Evolutionary conservation across 768 basidiomycete genomes (phyloP).

Genomic region (Cystofilobasidium bisporidii): DNA sequence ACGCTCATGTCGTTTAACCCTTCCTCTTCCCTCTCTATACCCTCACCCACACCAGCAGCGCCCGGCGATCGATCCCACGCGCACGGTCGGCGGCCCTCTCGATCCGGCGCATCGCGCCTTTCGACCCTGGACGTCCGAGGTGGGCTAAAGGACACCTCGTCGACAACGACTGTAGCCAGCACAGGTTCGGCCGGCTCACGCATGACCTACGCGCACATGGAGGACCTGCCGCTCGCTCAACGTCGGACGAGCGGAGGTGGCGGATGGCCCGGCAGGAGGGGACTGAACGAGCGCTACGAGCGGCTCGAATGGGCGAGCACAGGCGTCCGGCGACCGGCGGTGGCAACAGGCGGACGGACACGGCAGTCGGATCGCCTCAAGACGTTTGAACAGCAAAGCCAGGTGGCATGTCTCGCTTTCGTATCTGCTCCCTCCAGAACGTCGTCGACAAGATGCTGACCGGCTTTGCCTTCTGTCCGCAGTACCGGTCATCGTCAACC

Average conservation of each 20-base stretch:
- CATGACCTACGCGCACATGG: not conserved
- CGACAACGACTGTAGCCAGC: not conserved
- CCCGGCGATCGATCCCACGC: too few relatives aligned
- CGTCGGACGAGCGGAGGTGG: not conserved
- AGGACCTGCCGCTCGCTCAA: not conserved
- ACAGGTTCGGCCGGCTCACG: not conserved
- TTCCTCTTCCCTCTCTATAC: not conserved
- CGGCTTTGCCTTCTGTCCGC: too few relatives aligned
- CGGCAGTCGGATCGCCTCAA: too few relatives aligned
- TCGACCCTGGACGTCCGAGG: not conserved
- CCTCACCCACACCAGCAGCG: too few relatives aligned
- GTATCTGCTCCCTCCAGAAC: too few relatives aligned
- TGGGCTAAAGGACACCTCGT: not conserved
- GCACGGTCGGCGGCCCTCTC: not conserved
- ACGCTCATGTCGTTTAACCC: not conserved
- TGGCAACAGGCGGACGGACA: too few relatives aligned
- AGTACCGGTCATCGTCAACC: too few relatives aligned
- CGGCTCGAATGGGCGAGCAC: not conserved
- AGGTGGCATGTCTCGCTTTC: too few relatives aligned
- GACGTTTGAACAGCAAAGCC: too few relatives aligned
- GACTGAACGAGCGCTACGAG: not conserved
- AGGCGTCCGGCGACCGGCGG: not conserved
- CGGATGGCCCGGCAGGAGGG: too few relatives aligned
- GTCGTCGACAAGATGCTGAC: too few relatives aligned
- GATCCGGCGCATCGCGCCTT: too few relatives aligned